phyloP scores from a whole-genome alignment of 805 yeast species.

The Blastobotrys parvus region DNA sequence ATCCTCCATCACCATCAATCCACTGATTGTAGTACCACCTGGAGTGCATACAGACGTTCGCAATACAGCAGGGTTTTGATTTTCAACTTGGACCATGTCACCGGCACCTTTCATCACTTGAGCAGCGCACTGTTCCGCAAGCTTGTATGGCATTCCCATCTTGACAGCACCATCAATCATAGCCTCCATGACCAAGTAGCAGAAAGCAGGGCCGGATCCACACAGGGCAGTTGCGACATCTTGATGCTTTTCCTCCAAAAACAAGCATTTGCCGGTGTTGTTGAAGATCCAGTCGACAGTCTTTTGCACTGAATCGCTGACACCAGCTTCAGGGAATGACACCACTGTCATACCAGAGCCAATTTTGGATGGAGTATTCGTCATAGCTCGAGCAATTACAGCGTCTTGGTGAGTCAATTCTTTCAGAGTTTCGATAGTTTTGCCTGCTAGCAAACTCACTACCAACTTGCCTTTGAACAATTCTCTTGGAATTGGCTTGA shows the following conservation, averaged over 20 bases:
- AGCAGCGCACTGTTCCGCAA: slow-evolving; percentile 79
- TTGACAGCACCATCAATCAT: slow-evolving; percentile 89
- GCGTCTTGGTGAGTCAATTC: slow-evolving; percentile 32
- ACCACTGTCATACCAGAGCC: slow-evolving; percentile 93
- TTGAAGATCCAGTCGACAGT: slow-evolving; percentile 35
- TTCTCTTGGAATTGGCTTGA: slow-evolving; percentile 38
- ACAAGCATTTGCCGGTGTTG: slow-evolving; percentile 33
- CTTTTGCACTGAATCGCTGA: slow-evolving; percentile 21
- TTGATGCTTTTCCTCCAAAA: slow-evolving; percentile 71
- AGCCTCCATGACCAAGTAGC: slow-evolving; percentile 80
- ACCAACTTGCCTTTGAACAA: slow-evolving; percentile 48
- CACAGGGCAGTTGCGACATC: slow-evolving; percentile 93
- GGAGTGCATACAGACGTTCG: slow-evolving; percentile 91
- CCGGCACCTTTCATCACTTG: slow-evolving; percentile 94
- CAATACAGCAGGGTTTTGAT: slow-evolving; percentile 80
- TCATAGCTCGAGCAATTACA: slow-evolving; percentile 85
- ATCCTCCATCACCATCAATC: slow-evolving; percentile 86
- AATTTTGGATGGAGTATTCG: slow-evolving; percentile 91
- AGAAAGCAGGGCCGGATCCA: slow-evolving; percentile 97
- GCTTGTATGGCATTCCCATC: slow-evolving; percentile 84
- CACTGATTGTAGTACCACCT: slow-evolving; percentile 97
- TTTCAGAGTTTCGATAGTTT: slow-evolving; percentile 65
- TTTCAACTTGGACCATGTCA: slow-evolving; percentile 74
- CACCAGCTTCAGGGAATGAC: slow-evolving; percentile 54
- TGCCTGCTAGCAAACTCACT: slow-evolving; percentile 86